phyloP scores from a whole-genome alignment of 2,329 filamentous ascomycete species.

The Colletotrichum filicis region DNA sequence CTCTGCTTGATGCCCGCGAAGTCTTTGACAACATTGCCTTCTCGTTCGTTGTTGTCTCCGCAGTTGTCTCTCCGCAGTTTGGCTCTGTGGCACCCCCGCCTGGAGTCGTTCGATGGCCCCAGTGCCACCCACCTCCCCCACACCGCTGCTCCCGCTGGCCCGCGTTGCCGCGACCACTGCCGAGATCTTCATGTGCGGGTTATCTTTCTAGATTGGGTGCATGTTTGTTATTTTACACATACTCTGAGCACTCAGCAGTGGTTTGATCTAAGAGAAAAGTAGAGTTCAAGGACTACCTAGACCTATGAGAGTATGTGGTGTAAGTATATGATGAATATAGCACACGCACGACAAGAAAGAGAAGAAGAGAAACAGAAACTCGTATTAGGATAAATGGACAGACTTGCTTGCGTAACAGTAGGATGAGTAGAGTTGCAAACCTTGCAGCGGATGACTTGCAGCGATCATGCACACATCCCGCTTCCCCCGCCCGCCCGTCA shows the following conservation, averaged over 20 bases:
- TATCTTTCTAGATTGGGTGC: background rate
- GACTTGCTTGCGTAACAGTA: background rate
- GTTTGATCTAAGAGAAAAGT: background rate
- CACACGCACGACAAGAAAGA: background rate
- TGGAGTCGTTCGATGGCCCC: background rate
- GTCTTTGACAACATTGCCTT: background rate
- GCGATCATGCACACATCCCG: background rate
- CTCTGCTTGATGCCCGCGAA: background rate
- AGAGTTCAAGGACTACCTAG: background rate
- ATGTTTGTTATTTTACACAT: background rate
- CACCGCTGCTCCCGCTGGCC: slow-evolving; percentile 4
- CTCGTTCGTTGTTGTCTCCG: background rate
- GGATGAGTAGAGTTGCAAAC: background rate
- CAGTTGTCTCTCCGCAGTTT: background rate
- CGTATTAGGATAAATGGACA: background rate
- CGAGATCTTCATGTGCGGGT: background rate
- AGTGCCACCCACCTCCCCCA: background rate
- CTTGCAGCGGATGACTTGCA: slow-evolving; percentile 3
- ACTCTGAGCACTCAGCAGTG: background rate
- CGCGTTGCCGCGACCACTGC: slow-evolving; percentile 1
- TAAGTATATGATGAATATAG: background rate
- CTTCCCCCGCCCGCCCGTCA: background rate
- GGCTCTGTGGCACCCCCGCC: background rate
- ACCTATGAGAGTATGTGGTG: background rate
- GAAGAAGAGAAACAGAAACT: background rate